A percentile compares a stretch with the other conserved stretches of the same genome.
phyloP scores from a whole-genome alignment of 1,284 basidiomycete genomes.

The Moniliophthora roreri region DNA sequence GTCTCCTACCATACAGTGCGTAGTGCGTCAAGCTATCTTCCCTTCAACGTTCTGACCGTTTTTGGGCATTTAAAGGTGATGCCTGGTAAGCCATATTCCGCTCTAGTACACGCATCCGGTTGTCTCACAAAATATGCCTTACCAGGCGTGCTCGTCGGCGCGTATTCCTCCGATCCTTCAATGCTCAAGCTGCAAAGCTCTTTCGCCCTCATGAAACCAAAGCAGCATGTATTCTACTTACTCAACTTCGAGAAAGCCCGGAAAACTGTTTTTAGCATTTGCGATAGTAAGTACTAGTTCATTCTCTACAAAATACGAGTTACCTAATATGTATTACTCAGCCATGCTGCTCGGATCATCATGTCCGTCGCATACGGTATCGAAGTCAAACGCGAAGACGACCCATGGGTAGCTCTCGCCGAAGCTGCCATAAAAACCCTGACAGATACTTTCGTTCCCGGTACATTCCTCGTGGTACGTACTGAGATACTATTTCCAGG shows the following conservation, averaged over 20 bases:
- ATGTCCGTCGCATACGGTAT: neutral
- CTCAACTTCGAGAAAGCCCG: conserved; percentile 1
- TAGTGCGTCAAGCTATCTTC: no score
- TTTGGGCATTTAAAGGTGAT: neutral
- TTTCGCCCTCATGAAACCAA: conserved; percentile 10
- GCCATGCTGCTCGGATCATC: neutral
- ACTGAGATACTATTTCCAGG: no score
- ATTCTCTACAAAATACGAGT: neutral
- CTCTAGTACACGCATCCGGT: neutral
- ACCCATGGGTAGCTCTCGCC: neutral
- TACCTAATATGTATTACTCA: neutral
- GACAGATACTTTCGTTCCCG: neutral
- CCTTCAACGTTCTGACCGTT: neutral
- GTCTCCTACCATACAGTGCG: neutral
- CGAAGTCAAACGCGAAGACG: neutral
- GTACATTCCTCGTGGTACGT: neutral
- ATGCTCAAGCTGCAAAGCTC: conserved; percentile 1
- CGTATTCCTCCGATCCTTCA: conserved; percentile 9
- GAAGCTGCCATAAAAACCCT: neutral
- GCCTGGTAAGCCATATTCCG: neutral
- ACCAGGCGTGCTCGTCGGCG: conserved; percentile 11
- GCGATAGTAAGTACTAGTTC: neutral
- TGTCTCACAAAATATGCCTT: neutral
- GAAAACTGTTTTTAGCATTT: conserved; percentile 10
- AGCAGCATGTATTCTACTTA: conserved; percentile 10